Conservation (phyloP, 1,139 yeast genomes). For the Protomyces inundatus region DNA sequence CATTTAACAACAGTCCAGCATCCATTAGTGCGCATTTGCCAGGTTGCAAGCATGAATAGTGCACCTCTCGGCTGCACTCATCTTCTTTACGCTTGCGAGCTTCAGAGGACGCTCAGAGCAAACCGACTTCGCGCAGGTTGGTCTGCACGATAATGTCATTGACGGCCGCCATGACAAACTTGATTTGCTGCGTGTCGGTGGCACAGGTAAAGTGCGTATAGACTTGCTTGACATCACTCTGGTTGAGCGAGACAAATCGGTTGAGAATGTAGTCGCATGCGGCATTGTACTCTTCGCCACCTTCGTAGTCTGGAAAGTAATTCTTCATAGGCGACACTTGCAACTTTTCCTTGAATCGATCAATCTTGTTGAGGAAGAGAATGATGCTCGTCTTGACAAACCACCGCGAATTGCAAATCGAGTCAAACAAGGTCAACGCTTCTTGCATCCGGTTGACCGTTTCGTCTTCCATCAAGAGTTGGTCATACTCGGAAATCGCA, state of each 20-base stretch:
- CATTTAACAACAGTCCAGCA: too few species aligned
- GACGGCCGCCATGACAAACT: slow-evolving; percentile 60
- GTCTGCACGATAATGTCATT: slow-evolving; percentile 86
- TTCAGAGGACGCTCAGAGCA: slow-evolving; percentile 36
- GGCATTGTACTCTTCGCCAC: slow-evolving; percentile 53
- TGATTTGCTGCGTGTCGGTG: slow-evolving; percentile 61
- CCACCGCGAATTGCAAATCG: slow-evolving; percentile 81
- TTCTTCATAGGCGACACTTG: slow-evolving; percentile 56
- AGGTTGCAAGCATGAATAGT: background rate
- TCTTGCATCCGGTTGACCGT: slow-evolving; percentile 88
- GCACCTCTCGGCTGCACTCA: background rate
- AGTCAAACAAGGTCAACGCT: slow-evolving; percentile 74
- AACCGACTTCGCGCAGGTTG: slow-evolving; percentile 75
- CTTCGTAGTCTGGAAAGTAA: slow-evolving; percentile 60
- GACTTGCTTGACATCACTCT: slow-evolving; percentile 57
- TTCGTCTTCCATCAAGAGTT: slow-evolving; percentile 83
- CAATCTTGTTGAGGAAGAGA: slow-evolving; percentile 81
- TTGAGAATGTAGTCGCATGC: slow-evolving; percentile 64
- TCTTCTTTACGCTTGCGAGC: background rate
- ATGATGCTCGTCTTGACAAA: slow-evolving; percentile 82
- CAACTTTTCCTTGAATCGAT: slow-evolving; percentile 68
- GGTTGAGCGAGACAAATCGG: slow-evolving; percentile 56
- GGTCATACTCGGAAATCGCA: slow-evolving; percentile 90
- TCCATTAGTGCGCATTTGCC: too few species aligned
- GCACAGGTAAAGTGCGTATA: slow-evolving; percentile 95